A percentile compares a stretch with the other conserved stretches of the same genome.
Conservation (phyloP, 768 basidiomycete species). For the Pisolithus orientalis region DNA sequence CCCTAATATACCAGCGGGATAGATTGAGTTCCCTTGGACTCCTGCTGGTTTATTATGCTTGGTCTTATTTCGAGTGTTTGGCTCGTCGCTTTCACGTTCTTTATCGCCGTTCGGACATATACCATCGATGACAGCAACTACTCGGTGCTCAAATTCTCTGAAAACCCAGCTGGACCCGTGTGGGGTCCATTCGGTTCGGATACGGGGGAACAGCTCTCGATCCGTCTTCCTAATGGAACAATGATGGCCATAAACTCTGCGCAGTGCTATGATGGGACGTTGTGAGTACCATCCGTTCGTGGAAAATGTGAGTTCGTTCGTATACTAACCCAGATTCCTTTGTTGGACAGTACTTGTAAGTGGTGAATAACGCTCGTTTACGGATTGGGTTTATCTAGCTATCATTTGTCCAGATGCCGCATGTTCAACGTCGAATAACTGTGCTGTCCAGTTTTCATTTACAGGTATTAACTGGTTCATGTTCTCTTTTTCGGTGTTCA, state of each 20-base stretch:
- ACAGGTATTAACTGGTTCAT: constrained; percentile 7
- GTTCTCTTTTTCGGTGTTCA: not conserved
- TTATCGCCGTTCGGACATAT: constrained; percentile 13
- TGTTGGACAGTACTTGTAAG: constrained; percentile 19
- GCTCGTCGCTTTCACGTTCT: constrained; percentile 2
- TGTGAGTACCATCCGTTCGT: constrained; percentile 9
- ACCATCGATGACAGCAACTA: constrained; percentile 23
- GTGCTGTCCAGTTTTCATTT: constrained; percentile 20
- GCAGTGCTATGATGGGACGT: constrained; percentile 20
- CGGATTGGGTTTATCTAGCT: not conserved
- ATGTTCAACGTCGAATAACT: constrained; percentile 17
- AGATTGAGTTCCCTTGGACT: not conserved
- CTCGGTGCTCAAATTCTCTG: constrained; percentile 18
- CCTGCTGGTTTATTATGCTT: constrained; percentile 6
- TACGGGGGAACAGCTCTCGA: constrained; percentile 12
- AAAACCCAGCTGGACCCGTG: constrained; percentile 21
- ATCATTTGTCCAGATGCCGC: constrained; percentile 13
- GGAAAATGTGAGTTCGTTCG: not conserved
- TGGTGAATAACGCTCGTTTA: not conserved
- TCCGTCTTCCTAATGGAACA: constrained; percentile 22
- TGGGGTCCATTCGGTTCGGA: constrained; percentile 22
- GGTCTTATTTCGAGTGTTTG: not conserved
- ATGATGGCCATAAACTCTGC: constrained; percentile 16
- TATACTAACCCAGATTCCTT: not conserved
- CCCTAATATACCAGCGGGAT: not conserved